These are phyloP conservation scores for Candida sp. DNA, from an alignment of 1,139 yeast genomes.

Conservation along the genomic window DNA sequence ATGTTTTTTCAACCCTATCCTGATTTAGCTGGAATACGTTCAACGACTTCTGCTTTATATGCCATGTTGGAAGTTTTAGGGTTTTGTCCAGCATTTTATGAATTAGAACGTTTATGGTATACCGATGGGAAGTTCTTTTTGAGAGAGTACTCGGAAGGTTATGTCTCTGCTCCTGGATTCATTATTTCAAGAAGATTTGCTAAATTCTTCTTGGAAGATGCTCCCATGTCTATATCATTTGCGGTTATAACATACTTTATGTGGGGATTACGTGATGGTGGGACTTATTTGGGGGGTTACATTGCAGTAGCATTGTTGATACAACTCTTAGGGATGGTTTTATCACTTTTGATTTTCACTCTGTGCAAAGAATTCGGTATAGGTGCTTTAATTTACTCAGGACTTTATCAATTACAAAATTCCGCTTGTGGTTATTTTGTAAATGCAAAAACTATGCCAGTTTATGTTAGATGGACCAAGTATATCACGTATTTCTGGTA, in stretches of 20 bases:
- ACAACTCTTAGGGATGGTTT: slow-evolving; percentile 53
- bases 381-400: slow-evolving; percentile 61
- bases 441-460: slow-evolving; percentile 74
- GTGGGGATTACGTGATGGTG: slow-evolving; percentile 54
- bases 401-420: slow-evolving; percentile 68
- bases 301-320: slow-evolving; percentile 56
- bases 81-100: slow-evolving; percentile 66
- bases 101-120: slow-evolving; percentile 68
- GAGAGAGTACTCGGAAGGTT: slow-evolving; percentile 72
- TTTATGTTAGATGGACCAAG: slow-evolving; percentile 81
- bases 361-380: slow-evolving; percentile 61
- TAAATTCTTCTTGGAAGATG: slow-evolving; percentile 65
- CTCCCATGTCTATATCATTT: slow-evolving; percentile 58
- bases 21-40: slow-evolving; percentile 66
- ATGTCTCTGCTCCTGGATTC: slow-evolving; percentile 65
- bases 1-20: slow-evolving; percentile 65
- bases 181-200: slow-evolving; percentile 65
- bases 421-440: slow-evolving; percentile 83
- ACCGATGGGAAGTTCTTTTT: slow-evolving; percentile 68
- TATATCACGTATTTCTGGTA: slow-evolving; percentile 78
- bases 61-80: slow-evolving; percentile 65
- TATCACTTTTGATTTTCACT: slow-evolving; percentile 56
- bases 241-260: slow-evolving; percentile 67
- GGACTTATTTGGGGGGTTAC: slow-evolving; percentile 55
- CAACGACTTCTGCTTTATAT: slow-evolving; percentile 62